Percentiles rank a stretch among this genome's conserved stretches.
These are phyloP conservation scores for Friedmanniomyces endolithicus DNA, from an alignment of 495 filamentous ascomycete genomes.

Conservation along the genomic window DNA sequence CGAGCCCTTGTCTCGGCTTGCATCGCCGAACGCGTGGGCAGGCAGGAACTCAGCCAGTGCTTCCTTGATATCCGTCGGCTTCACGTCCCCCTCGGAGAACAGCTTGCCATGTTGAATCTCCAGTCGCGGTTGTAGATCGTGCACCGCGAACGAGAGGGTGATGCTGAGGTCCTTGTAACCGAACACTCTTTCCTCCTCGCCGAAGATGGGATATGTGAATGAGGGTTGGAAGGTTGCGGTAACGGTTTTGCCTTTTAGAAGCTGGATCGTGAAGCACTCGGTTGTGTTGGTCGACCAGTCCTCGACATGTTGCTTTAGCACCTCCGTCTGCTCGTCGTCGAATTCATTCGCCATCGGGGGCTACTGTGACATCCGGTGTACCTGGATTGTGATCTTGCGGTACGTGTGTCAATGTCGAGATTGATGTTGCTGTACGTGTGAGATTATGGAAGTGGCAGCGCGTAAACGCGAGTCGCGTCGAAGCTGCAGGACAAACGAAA, in stretches of 20 bases:
- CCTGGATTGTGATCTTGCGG: too few relatives aligned
- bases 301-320: conserved; percentile 15
- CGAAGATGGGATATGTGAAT: conserved; percentile 87
- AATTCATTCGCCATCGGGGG: neutral
- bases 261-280: conserved; percentile 24
- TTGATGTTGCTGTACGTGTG: neutral
- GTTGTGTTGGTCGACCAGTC: conserved; percentile 26
- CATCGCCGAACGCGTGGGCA: conserved; percentile 43
- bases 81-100: conserved; percentile 58
- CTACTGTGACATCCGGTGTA: too few relatives aligned
- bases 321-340: conserved; percentile 11
- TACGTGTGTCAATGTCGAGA: too few relatives aligned
- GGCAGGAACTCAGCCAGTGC: conserved; percentile 51
- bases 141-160: conserved; percentile 63
- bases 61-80: conserved; percentile 53
- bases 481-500: too few relatives aligned
- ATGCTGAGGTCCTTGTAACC: conserved; percentile 74
- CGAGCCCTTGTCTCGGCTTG: neutral
- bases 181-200: conserved; percentile 79
- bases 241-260: conserved; percentile 17
- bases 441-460: neutral
- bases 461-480: too few relatives aligned
- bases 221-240: conserved; percentile 56
- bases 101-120: conserved; percentile 59
- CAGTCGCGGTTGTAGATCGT: conserved; percentile 66